Conservation (phyloP, 2,329 filamentous ascomycete species). For the Colletotrichum falcatum region DNA sequence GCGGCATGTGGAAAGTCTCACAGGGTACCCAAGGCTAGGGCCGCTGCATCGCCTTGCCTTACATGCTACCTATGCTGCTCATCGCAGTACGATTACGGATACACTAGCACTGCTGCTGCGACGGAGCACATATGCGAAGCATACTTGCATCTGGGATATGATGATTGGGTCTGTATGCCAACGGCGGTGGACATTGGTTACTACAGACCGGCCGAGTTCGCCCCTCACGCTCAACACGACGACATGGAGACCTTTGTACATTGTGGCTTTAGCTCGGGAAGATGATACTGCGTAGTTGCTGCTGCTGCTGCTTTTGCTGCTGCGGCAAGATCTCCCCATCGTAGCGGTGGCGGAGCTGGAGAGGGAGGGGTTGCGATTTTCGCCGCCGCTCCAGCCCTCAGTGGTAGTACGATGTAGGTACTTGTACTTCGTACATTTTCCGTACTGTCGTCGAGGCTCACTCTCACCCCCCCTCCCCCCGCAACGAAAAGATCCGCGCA, state of each 20-base stretch:
- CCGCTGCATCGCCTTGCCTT: conserved; percentile 40
- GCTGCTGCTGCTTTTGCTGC: not conserved
- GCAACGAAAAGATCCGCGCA: conserved; percentile 15
- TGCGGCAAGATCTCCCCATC: conserved; percentile 2
- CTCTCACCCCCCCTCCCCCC: not conserved
- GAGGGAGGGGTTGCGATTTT: conserved; percentile 1
- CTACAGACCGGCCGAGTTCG: not conserved
- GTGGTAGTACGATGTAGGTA: not conserved
- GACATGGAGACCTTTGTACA: not conserved
- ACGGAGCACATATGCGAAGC: conserved; percentile 53
- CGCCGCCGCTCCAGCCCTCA: conserved; percentile 9
- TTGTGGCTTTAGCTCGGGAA: conserved; percentile 1
- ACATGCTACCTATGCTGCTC: conserved; percentile 22
- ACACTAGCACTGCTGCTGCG: conserved; percentile 40
- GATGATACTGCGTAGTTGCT: too few species aligned
- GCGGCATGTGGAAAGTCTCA: conserved; percentile 25
- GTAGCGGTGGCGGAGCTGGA: conserved; percentile 12
- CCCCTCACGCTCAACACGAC: not conserved
- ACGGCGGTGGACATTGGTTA: conserved; percentile 1
- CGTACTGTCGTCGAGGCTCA: not conserved
- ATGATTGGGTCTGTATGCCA: conserved; percentile 17
- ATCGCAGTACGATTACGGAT: conserved; percentile 18
- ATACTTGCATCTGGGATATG: conserved; percentile 53
- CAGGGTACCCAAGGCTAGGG: conserved; percentile 27
- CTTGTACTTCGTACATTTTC: too few species aligned